phyloP scores from a whole-genome alignment of 2,329 filamentous ascomycete genomes.

The Penicillium paneum region DNA sequence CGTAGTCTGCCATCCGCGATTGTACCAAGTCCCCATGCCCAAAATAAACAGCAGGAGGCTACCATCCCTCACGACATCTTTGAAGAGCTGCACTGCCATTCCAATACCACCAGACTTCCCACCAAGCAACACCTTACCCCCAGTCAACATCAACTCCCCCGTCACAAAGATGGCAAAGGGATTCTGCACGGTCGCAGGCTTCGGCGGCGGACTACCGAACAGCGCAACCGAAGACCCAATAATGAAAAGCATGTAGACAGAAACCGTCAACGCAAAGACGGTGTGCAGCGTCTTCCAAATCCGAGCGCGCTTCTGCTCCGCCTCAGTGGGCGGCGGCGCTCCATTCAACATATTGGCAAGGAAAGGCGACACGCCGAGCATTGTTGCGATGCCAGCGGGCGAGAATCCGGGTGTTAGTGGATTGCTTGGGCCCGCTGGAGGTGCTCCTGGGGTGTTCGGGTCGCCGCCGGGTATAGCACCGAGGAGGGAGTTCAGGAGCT shows the following conservation, averaged over 20 bases:
- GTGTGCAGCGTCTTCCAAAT: slow-evolving; percentile 59
- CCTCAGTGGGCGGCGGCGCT: slow-evolving; percentile 36
- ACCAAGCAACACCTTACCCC: slow-evolving; percentile 34
- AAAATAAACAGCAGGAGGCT: slow-evolving; percentile 46
- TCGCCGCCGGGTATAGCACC: slow-evolving; percentile 28
- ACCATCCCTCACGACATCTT: slow-evolving; percentile 43
- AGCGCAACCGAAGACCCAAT: slow-evolving; percentile 36
- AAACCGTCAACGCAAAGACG: slow-evolving; percentile 56
- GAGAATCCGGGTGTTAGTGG: slow-evolving; percentile 14
- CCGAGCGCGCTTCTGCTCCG: slow-evolving; percentile 34
- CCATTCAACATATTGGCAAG: slow-evolving; percentile 40
- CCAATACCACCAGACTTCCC: slow-evolving; percentile 28
- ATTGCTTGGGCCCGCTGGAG: slow-evolving; percentile 23
- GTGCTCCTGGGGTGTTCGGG: slow-evolving; percentile 21
- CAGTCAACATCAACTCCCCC: slow-evolving; percentile 45
- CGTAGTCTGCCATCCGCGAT: slow-evolving; percentile 29
- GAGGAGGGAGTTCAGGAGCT: slow-evolving; percentile 37
- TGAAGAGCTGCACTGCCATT: slow-evolving; percentile 38
- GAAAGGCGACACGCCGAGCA: slow-evolving; percentile 45
- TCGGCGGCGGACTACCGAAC: slow-evolving; percentile 42
- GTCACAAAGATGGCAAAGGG: slow-evolving; percentile 47
- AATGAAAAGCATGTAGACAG: slow-evolving; percentile 49
- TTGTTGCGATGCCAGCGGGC: slow-evolving; percentile 35
- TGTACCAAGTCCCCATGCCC: slow-evolving; percentile 44
- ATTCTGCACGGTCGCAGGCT: slow-evolving; percentile 45